phyloP scores from a whole-genome alignment of 345 rosid genomes.

The Eucalyptus marginata region DNA sequence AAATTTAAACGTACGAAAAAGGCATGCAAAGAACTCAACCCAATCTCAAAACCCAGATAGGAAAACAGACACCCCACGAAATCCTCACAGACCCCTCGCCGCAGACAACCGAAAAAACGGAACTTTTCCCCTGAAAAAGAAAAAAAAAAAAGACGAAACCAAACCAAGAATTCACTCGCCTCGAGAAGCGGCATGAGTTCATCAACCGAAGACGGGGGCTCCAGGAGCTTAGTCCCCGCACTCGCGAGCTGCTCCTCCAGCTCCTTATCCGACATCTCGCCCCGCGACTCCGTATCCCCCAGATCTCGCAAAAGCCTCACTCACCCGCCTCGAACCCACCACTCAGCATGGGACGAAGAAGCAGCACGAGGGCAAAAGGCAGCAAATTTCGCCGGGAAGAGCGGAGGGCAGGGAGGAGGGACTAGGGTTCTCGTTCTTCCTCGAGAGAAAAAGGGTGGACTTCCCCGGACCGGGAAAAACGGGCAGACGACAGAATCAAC shows the following conservation, averaged over 20 bases:
- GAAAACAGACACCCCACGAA: background rate
- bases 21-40: background rate
- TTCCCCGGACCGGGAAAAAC: background rate
- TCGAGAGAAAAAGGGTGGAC: background rate
- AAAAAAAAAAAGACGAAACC: background rate
- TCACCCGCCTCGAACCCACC: background rate
- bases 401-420: background rate
- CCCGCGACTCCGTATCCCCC: background rate
- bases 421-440: background rate
- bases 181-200: constrained; percentile 80
- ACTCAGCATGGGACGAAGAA: background rate
- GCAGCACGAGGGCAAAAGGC: background rate
- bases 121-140: background rate
- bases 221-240: constrained; percentile 58
- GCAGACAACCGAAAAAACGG: background rate
- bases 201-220: constrained; percentile 57
- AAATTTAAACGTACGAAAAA: background rate
- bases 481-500: background rate
- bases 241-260: constrained; percentile 54
- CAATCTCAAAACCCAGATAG: background rate
- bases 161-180: constrained; percentile 40
- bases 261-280: constrained; percentile 31
- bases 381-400: background rate
- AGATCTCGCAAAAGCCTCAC: background rate
- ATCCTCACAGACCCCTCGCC: background rate